These are phyloP conservation scores for Ophiostoma novo-ulmi DNA, from an alignment of 2,329 filamentous ascomycete species.

Conservation along the genomic window DNA sequence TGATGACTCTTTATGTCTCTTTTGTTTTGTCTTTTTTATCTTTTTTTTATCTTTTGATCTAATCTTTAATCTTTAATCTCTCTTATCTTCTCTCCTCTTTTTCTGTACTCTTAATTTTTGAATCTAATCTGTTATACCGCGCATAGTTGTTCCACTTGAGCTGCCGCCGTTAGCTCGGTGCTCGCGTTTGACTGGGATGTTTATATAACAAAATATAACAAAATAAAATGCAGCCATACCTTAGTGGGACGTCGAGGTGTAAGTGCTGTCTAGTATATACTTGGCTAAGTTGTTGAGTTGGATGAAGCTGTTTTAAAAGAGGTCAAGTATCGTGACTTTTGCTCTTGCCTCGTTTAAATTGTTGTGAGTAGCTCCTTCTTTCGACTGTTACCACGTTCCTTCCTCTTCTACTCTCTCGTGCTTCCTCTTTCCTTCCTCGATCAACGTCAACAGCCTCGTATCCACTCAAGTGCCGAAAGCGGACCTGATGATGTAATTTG, in stretches of 20 bases:
- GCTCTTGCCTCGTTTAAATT: neutral
- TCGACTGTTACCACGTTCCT: neutral
- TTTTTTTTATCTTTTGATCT: neutral
- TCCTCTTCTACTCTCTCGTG: neutral
- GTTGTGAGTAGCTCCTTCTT: neutral
- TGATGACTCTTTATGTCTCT: neutral
- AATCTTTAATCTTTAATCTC: neutral
- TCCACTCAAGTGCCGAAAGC: conserved; percentile 6
- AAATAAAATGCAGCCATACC: neutral
- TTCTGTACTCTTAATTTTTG: neutral
- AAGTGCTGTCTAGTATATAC: neutral
- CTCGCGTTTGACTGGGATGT: neutral
- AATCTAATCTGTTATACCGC: neutral
- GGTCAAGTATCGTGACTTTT: neutral
- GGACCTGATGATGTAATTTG: neutral
- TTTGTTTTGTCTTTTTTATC: neutral
- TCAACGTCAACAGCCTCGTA: conserved; percentile 4
- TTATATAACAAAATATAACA: neutral
- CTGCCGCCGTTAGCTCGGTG: neutral
- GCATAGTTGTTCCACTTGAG: conserved; percentile 6
- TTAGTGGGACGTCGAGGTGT: neutral
- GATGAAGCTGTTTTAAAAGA: neutral
- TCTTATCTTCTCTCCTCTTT: neutral
- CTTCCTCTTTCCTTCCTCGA: neutral
- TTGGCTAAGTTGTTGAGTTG: neutral